phyloP scores from a whole-genome alignment of 176 grass and related monocot genomes.

The Olyra latifolia region DNA sequence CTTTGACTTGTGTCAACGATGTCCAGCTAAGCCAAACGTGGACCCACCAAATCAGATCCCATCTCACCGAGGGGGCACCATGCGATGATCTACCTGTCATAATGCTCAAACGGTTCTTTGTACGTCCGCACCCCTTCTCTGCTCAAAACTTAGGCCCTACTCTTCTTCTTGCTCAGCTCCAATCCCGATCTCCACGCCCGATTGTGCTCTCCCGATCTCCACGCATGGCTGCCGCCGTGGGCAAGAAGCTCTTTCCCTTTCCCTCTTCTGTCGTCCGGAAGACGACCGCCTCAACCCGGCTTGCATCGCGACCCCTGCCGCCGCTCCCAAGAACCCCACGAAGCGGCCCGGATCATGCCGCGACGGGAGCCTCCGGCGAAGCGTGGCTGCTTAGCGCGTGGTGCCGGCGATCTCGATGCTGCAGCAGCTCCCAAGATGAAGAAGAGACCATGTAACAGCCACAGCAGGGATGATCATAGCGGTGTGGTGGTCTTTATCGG shows the following conservation, averaged over 20 bases:
- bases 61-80: background rate
- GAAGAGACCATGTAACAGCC: background rate
- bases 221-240: background rate
- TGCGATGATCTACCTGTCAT: background rate
- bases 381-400: too few relatives aligned
- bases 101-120: background rate
- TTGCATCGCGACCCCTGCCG: background rate
- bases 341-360: background rate
- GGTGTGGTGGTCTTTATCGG: too few relatives aligned
- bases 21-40: background rate
- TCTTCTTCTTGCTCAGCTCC: background rate
- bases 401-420: background rate
- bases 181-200: background rate
- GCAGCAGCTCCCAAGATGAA: background rate
- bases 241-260: background rate
- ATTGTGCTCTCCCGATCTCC: background rate
- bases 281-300: background rate
- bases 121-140: background rate
- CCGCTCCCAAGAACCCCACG: too few relatives aligned
- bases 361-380: background rate
- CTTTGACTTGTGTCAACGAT: background rate
- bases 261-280: background rate
- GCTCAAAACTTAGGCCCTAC: background rate
- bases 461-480: too few relatives aligned
- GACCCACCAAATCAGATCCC: background rate